Conservation (phyloP, 1,284 basidiomycete genomes). For the Cryptococcus sp. region DNA sequence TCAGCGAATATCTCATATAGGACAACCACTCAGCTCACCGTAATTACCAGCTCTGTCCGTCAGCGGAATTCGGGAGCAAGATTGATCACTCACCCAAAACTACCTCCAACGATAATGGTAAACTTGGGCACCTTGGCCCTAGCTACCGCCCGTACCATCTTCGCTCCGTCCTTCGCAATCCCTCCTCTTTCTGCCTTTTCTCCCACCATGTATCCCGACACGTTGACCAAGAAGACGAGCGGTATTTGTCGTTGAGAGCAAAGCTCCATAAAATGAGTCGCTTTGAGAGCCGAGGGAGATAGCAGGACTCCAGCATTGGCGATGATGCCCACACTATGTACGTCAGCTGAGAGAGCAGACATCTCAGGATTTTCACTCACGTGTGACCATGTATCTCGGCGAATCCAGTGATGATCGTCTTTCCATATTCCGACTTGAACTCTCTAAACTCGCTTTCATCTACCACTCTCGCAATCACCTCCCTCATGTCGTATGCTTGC, state of each 20-base stretch:
- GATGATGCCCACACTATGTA: constrained; percentile 69
- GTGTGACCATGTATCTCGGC: constrained; percentile 79
- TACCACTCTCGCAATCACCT: constrained; percentile 84
- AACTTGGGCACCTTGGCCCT: constrained; percentile 91
- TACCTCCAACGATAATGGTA: constrained; percentile 90
- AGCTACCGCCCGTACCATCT: constrained; percentile 95
- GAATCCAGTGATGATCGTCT: constrained; percentile 87
- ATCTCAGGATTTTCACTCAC: constrained; percentile 15
- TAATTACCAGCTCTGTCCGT: constrained; percentile 71
- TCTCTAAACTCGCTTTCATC: constrained; percentile 89
- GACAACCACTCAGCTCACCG: constrained; percentile 51
- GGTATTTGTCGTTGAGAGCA: constrained; percentile 89
- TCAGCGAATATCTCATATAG: constrained; percentile 5
- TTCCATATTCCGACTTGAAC: constrained; percentile 91
- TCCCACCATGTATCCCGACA: constrained; percentile 88
- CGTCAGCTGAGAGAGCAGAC: background rate
- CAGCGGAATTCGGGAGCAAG: background rate
- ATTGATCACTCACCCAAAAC: constrained; percentile 57
- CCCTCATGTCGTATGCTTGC: constrained; percentile 86
- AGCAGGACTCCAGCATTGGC: constrained; percentile 94
- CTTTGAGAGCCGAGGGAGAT: constrained; percentile 87
- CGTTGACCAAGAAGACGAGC: constrained; percentile 87
- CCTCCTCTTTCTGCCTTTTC: constrained; percentile 90
- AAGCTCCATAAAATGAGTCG: constrained; percentile 89
- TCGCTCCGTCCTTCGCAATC: constrained; percentile 94